A percentile compares a stretch with the other conserved stretches of the same genome.
These are phyloP conservation scores for Podaxis rugospora DNA, from an alignment of 768 basidiomycete species.

Conservation along the genomic window DNA sequence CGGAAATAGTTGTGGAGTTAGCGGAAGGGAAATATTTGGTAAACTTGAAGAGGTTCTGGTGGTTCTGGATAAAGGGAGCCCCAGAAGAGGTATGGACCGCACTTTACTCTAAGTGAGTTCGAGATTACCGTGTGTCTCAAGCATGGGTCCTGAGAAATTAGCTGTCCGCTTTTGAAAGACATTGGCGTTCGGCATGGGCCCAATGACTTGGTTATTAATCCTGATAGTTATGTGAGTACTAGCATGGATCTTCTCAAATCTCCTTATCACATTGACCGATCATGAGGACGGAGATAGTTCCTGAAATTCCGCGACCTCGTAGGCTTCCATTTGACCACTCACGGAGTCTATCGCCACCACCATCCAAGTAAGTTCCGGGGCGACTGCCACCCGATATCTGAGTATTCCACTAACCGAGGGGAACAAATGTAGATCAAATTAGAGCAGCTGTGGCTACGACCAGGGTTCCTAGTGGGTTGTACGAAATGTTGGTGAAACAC, in stretches of 20 bases:
- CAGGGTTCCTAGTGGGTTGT: not conserved
- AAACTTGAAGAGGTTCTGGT: not conserved
- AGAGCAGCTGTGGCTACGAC: not conserved
- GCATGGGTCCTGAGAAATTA: not conserved
- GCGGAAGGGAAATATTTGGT: not conserved
- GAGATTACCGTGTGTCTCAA: not conserved
- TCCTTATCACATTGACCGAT: not conserved
- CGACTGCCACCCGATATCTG: too few relatives aligned
- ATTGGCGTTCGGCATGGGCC: slow-evolving; percentile 3
- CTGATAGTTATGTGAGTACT: not conserved
- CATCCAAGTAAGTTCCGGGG: not conserved
- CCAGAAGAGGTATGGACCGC: slow-evolving; percentile 10
- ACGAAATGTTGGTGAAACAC: not conserved
- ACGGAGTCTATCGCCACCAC: not conserved
- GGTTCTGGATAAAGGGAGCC: slow-evolving; percentile 15
- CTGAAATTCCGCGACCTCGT: not conserved
- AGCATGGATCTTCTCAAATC: not conserved
- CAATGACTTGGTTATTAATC: not conserved
- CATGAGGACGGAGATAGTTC: not conserved
- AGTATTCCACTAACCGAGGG: not conserved
- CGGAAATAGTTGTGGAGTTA: not conserved
- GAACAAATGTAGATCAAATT: not conserved
- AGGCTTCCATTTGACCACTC: not conserved
- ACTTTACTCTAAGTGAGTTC: not conserved
- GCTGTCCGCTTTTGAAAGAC: slow-evolving; percentile 4